Evolutionary conservation across 768 basidiomycete genomes (phyloP).

Genomic region (Collybia sordida): DNA sequence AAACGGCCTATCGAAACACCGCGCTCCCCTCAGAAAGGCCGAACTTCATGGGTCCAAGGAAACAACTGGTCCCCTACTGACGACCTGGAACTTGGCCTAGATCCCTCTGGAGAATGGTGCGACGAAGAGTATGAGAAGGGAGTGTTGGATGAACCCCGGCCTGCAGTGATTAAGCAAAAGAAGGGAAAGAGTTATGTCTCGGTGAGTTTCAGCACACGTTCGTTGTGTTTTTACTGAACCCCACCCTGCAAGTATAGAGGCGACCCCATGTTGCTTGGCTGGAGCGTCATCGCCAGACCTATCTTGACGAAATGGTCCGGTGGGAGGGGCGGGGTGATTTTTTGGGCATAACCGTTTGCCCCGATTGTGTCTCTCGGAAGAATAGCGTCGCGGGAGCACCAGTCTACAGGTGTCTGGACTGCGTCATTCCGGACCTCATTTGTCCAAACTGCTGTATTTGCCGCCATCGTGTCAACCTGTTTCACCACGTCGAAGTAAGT

Average conservation of each 20-base stretch:
- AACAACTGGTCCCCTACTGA: background rate
- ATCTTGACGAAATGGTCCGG: slow-evolving; percentile 13
- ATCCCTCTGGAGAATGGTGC: slow-evolving; percentile 6
- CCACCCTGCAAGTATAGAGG: no score
- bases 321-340: slow-evolving; percentile 9
- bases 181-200: no score
- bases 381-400: background rate
- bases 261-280: no score
- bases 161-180: no score
- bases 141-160: background rate
- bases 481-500: background rate
- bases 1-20: background rate
- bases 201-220: no score
- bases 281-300: slow-evolving; percentile 2
- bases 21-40: background rate
- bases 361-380: slow-evolving; percentile 9
- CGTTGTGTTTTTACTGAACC: no score
- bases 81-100: slow-evolving; percentile 4
- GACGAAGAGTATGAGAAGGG: slow-evolving; percentile 9
- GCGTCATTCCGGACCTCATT: slow-evolving; percentile 1
- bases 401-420: slow-evolving; percentile 6
- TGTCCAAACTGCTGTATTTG: slow-evolving; percentile 9
- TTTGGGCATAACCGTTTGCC: background rate
- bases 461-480: background rate
- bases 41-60: background rate